These are phyloP conservation scores for Phaeosphaeria sp. DNA, from an alignment of 2,329 filamentous ascomycete species.

Conservation along the genomic window DNA sequence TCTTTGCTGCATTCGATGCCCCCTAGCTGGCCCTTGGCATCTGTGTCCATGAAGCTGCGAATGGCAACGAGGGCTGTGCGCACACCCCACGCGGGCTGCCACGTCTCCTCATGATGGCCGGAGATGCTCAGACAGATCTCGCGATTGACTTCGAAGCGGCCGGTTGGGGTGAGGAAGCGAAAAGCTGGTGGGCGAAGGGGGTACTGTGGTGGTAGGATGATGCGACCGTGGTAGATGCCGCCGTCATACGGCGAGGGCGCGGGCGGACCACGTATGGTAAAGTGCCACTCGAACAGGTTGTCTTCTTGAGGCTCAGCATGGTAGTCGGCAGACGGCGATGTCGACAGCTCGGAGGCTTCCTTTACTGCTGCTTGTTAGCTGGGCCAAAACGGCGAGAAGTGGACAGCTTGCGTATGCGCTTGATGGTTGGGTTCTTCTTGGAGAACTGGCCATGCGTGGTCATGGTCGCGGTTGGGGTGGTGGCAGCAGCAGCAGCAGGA, in stretches of 20 bases:
- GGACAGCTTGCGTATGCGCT: slow-evolving; percentile 74
- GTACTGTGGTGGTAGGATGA: slow-evolving; percentile 87
- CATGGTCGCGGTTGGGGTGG: slow-evolving; percentile 33
- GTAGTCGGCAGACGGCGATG: slow-evolving; percentile 82
- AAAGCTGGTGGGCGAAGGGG: slow-evolving; percentile 93
- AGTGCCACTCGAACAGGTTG: slow-evolving; percentile 98
- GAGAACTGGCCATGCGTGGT: slow-evolving; percentile 61
- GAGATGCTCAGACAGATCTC: slow-evolving; percentile 96
- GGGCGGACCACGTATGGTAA: slow-evolving; percentile 91
- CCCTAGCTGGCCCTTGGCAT: slow-evolving; percentile 85
- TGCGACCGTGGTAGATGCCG: slow-evolving; percentile 95
- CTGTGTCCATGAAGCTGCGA: slow-evolving; percentile 91
- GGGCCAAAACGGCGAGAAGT: not conserved
- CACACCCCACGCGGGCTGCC: slow-evolving; percentile 98
- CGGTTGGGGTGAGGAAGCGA: slow-evolving; percentile 89
- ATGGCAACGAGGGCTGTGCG: slow-evolving; percentile 83
- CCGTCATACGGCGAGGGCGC: slow-evolving; percentile 75
- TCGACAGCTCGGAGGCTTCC: slow-evolving; percentile 87
- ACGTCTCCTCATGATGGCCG: slow-evolving; percentile 96
- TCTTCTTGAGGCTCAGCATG: slow-evolving; percentile 83
- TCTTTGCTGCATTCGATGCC: slow-evolving; percentile 76
- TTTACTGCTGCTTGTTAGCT: slow-evolving; percentile 65
- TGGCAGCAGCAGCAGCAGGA: not conserved
- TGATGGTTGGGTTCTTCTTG: slow-evolving; percentile 82
- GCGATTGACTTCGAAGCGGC: slow-evolving; percentile 93